Base-by-base conservation (phyloP, 495 filamentous ascomycete genomes). In the Neurospora discreta region DNA sequence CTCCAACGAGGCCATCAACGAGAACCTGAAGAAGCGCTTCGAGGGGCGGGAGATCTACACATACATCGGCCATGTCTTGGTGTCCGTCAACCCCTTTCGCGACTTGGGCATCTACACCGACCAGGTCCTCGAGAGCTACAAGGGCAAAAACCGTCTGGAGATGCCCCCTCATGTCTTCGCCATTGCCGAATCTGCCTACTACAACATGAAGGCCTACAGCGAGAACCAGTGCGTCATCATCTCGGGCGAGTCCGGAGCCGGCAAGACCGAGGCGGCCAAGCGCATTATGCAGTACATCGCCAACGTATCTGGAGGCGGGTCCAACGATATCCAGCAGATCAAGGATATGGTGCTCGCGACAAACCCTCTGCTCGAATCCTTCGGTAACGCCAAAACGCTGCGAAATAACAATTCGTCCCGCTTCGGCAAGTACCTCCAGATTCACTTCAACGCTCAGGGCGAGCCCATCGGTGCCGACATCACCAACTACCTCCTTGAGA, bases 141-240 rank as follows among this genome's bases (percentile, higher is more conserved):
- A 88, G 77, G 95, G 93, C 71, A 98, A 98, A 88, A 99, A 99
- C 82, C 89, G 96, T 68, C 87, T 99, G 74, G 95, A 99, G 81
- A 86, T 91, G 82, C 93, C 95, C 23, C 96, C 96, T 10, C 96
- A 99, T 80, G 96, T 99, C 73, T 99, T 97, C 82, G 95, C 93
- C 68, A 94, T 98, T 78, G 96, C 96, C 75, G 96, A 99, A 82
- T 91, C 93, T 5, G 83, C 94, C 68, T 98, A 99, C 84, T 98
- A 98, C 83, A 98, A 99, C 85, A 98, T 99, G 96, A 98, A 98
- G 75, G 94, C 93, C 20, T 98, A 99, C 86, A 95, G 94, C 77
- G 96, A 98, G 73, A 98, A 98, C 83, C 96, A 99, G 78, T 99
- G 96, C 83, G 94, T 99, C 69, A 99, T 99, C 80, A 99, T 99